Base-by-base conservation (phyloP, 768 basidiomycete species). In the Boletus barrowsii region DNA sequence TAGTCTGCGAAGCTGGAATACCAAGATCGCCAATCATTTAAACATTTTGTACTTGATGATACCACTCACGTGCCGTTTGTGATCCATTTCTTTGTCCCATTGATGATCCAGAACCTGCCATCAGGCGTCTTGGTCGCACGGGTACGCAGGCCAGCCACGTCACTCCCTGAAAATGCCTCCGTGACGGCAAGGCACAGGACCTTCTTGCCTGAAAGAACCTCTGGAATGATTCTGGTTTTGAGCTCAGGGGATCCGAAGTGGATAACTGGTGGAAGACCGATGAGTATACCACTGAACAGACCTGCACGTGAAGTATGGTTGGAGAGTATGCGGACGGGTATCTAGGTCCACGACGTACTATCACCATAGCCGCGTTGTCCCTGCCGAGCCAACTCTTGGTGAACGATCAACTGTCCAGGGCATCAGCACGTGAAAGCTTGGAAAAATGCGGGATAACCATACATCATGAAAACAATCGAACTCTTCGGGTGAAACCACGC, bases 401-500 rank as follows among this genome's bases (percentile, higher is more conserved):
- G 88, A 62, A 91, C 76, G 56, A 94, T 82, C 51, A 93, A 77
- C 81, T 91, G 57, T 10, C 26, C 29, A 24, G 5, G 24, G 35
- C 14, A 36, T 59, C 42, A 46, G 36, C 26, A 26, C 20, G 8
- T 10, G 32, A 22, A 33, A 22, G 17, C 17, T 40, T 11, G 20
- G 46, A 48, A 39, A 3, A 18, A 32, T 14, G 15, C 9, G 35
- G 26, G 36, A 45, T 5, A 45, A 41, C 57, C 66, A 32, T 55
- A 83, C 83, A 69, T 88, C 87, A 65, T 94, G 91, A 80, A 95
- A 96, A 65, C 89, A 91, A 68, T 95, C 89, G 62, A 89, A 95
- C 69, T 76, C 70, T 13, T 42, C 50, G 3, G 45, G 45, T 30
- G 3, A 13, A 32, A 56, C 43, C n/a, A 11, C 33, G 9, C 55